These are phyloP conservation scores for Boeremia exigua DNA, from an alignment of 2,329 filamentous ascomycete species.

Conservation along the genomic window DNA sequence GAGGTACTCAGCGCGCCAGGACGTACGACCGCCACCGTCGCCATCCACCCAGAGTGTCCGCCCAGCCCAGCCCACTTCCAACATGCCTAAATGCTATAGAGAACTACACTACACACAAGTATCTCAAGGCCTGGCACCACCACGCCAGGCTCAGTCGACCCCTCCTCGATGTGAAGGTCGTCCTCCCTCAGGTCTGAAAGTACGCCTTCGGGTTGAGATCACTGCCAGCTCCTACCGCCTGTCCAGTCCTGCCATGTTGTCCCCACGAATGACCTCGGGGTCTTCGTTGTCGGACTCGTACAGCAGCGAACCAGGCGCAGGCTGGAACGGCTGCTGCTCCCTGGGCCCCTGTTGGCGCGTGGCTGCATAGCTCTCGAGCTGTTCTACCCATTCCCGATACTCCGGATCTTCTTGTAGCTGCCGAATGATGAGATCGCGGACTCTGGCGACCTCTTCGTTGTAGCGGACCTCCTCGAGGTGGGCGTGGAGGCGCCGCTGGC, in stretches of 20 bases:
- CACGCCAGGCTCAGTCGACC: slow-evolving; percentile 1
- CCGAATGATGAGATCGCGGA: too few species aligned
- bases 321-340: background rate
- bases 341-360: too few species aligned
- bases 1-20: background rate
- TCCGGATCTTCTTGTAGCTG: too few species aligned
- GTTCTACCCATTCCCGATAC: too few species aligned
- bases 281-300: background rate
- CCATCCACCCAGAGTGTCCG: background rate
- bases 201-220: slow-evolving; percentile 5
- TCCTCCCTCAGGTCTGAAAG: slow-evolving; percentile 8
- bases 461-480: too few species aligned
- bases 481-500: background rate
- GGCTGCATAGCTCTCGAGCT: too few species aligned
- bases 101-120: background rate
- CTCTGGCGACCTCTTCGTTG: too few species aligned
- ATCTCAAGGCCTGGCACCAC: slow-evolving; percentile 1
- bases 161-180: slow-evolving; percentile 4
- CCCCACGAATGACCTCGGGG: background rate
- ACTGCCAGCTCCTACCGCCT: background rate
- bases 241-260: background rate
- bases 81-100: background rate
- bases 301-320: background rate
- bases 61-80: background rate
- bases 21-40: background rate